Evolutionary conservation across 2,329 filamentous ascomycete species (phyloP), one percentile per base, ranked within the genome.

Genomic region (Venturia carpophila): DNA sequence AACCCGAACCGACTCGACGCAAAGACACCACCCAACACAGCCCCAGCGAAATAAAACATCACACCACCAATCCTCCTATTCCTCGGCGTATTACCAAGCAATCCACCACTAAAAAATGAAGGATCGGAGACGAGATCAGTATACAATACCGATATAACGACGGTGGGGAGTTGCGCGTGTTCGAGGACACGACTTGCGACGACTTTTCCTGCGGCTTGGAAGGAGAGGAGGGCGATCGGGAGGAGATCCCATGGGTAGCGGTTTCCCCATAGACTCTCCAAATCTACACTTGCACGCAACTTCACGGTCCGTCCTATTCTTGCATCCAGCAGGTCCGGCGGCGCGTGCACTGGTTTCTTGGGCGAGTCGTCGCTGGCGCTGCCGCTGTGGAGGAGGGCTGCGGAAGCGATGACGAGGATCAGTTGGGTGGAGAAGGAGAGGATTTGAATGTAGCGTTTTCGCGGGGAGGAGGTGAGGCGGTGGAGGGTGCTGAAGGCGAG

Each of bases 161-260:
- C 86, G 72, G 88, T 91, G 0, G 90, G 93, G 66, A 94, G 75
- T 3, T 92, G 90, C 19, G 92, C 89, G 67, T 87, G 88, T 70
- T 86, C 83, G 67, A 93, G 75, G 0, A 88, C 85, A 3, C 89
- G 78, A 70, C 87, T 90, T 0, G 84, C 84, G n/a, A 92, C 86
- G 0, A 89, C 89, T 73, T 93, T 90, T 0, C 89, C 90, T 64
- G 87, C 88, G 68, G 85, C 87, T 77, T 93, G 90, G 70, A 93
- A 90, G 1, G 88, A 87, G 6, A 92, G 80, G 9, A 91, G 77
- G 0, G 83, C 85, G 56, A 92, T 81, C 0, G 89, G 88, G 27
- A 58, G 17, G 15, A 58, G 30, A 37, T 58, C 30, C 9, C 15
- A 37, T 1, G 30, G 52, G 19, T 34, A 37, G 3, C 27, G 15